These are phyloP conservation scores for Fistulifera solaris DNA, from an alignment of 108 stramenopile species.

Conservation along the genomic window DNA sequence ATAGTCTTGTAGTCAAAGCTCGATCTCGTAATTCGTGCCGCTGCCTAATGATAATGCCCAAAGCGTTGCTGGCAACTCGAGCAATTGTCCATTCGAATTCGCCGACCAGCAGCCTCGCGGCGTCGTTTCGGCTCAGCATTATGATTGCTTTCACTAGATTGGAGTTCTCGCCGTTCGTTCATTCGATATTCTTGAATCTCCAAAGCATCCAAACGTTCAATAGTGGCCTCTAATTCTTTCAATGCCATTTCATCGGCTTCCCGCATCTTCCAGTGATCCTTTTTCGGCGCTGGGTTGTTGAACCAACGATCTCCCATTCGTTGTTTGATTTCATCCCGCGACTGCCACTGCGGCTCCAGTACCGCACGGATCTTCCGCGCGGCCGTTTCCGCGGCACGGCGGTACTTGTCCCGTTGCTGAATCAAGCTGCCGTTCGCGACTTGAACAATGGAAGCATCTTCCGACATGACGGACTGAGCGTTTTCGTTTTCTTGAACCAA, in stretches of 20 bases:
- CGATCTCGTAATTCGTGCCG: no score
- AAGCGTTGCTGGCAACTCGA: no score
- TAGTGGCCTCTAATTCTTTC: not conserved
- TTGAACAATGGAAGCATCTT: conserved; percentile 1
- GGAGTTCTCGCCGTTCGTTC: no score
- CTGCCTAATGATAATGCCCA: no score
- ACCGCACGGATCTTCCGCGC: not conserved
- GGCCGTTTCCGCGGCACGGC: not conserved
- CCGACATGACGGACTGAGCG: not conserved
- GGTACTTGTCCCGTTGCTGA: not conserved
- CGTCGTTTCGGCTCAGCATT: no score
- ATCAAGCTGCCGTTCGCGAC: conserved; percentile 1
- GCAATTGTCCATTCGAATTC: no score
- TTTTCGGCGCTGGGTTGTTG: conserved; percentile 7
- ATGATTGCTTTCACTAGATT: no score
- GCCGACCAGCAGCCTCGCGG: no score
- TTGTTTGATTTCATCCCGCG: conserved; percentile 4
- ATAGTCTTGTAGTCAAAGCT: no score
- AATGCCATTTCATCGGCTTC: conserved; percentile 2
- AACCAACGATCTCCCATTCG: conserved; percentile 2
- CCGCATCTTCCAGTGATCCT: not conserved
- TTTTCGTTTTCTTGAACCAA: not conserved
- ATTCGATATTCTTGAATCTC: not conserved
- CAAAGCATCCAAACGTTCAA: not conserved
- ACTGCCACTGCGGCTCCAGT: conserved; percentile 4